A percentile compares a stretch with the other conserved stretches of the same genome.
phyloP scores from a whole-genome alignment of 140 eudicot genomes.

The Anethum foeniculum region DNA sequence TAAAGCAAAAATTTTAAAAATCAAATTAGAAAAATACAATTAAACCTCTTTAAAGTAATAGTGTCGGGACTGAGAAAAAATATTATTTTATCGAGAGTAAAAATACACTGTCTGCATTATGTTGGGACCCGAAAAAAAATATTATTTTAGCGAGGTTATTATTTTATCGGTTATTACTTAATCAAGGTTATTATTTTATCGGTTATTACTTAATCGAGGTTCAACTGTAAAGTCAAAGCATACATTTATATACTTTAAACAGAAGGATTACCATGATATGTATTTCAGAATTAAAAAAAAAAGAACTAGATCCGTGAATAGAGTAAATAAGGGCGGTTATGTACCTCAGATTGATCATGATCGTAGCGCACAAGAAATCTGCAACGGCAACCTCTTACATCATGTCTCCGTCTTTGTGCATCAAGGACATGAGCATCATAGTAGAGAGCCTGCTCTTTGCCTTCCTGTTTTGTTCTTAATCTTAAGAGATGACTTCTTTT shows the following conservation, averaged over 20 bases:
- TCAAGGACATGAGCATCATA: constrained; percentile 95
- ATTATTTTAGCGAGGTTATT: too few species aligned
- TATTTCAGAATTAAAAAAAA: background rate
- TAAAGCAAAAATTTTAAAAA: background rate
- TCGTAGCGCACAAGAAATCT: constrained; percentile 94
- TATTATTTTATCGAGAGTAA: too few species aligned
- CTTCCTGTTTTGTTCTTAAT: constrained; percentile 51
- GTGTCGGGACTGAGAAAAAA: too few species aligned
- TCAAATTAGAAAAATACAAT: too few species aligned
- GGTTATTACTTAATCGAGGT: too few species aligned
- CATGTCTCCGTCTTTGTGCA: constrained; percentile 96
- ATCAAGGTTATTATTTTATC: too few species aligned
- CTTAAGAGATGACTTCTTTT: background rate
- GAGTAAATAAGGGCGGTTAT: background rate
- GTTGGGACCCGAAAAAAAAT: too few species aligned
- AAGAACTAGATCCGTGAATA: background rate
- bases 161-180: too few species aligned
- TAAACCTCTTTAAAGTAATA: too few species aligned
- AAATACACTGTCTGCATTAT: too few species aligned
- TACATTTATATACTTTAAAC: background rate
- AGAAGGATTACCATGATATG: background rate
- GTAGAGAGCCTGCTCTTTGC: constrained; percentile 97
- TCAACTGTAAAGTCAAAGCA: background rate
- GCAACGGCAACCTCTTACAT: constrained; percentile 96
- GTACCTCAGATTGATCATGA: constrained; percentile 94